phyloP scores from a whole-genome alignment of 495 filamentous ascomycete species.

The Aspergillus mulundensis region DNA sequence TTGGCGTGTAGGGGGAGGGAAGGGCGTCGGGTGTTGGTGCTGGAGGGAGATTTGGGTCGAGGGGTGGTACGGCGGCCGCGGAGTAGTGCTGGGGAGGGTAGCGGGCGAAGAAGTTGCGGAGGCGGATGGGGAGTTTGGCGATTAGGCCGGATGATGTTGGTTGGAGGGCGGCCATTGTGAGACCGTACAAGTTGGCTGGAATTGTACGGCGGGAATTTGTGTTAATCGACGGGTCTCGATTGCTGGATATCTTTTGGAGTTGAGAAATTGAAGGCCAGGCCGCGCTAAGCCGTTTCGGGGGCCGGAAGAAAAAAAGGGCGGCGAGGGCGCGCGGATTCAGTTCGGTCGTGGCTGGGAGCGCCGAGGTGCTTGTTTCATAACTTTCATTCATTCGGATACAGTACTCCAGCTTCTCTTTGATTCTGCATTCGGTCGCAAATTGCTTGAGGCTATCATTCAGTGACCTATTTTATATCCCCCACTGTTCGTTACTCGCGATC shows the following conservation, averaged over 20 bases:
- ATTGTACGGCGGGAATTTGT: neutral
- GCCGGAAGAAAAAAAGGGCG: slow-evolving; percentile 19
- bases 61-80: slow-evolving; percentile 37
- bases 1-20: slow-evolving; percentile 46
- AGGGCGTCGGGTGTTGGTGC: slow-evolving; percentile 29
- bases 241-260: neutral
- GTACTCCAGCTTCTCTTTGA: too few relatives aligned
- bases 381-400: too few relatives aligned
- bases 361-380: neutral
- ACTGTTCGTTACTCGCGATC: neutral
- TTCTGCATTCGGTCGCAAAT: too few relatives aligned
- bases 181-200: too few relatives aligned
- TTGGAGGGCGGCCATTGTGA: slow-evolving; percentile 24
- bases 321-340: slow-evolving; percentile 3
- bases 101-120: slow-evolving; percentile 84
- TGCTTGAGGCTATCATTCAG: neutral
- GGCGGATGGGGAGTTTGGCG: slow-evolving; percentile 52
- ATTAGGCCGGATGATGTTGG: slow-evolving; percentile 12
- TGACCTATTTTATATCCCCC: neutral
- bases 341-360: slow-evolving; percentile 7
- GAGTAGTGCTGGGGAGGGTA: slow-evolving; percentile 67
- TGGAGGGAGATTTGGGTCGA: slow-evolving; percentile 27
- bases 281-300: slow-evolving; percentile 22
- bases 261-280: slow-evolving; percentile 12
- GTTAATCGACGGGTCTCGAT: neutral